phyloP scores from a whole-genome alignment of 108 stramenopile species.

The Cylindrotheca closterium region DNA sequence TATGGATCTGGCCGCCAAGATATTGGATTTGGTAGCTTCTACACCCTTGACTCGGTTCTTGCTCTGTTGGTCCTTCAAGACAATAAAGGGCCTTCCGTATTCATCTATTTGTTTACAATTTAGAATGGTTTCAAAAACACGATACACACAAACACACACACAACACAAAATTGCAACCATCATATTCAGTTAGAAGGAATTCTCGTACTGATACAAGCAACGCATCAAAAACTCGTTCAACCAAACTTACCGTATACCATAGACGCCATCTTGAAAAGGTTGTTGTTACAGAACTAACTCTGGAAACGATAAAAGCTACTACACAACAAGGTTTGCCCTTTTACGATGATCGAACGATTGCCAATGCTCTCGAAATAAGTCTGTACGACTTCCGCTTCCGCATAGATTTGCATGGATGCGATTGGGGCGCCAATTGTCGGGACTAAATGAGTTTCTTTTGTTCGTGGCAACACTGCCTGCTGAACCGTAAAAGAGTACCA shows the following conservation, averaged over 20 bases:
- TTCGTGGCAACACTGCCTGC: neutral
- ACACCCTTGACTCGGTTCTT: conserved; percentile 95
- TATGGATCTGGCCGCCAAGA: conserved; percentile 95
- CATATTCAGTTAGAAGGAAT: neutral
- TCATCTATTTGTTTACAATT: conserved; percentile 91
- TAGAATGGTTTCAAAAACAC: neutral
- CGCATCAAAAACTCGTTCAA: too few relatives aligned
- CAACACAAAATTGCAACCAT: neutral
- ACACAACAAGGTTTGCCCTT: too few relatives aligned
- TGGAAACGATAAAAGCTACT: neutral
- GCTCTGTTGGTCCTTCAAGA: conserved; percentile 98
- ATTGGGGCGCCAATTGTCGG: too few relatives aligned
- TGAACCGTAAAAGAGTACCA: neutral
- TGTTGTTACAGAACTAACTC: neutral
- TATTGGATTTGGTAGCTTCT: conserved; percentile 97
- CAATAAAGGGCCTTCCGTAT: conserved; percentile 99
- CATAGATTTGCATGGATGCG: too few relatives aligned
- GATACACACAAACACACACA: neutral
- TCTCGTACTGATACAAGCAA: too few relatives aligned
- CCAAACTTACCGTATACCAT: conserved; percentile 38
- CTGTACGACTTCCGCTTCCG: too few relatives aligned
- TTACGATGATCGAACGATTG: too few relatives aligned
- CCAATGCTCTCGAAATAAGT: too few relatives aligned
- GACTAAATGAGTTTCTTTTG: too few relatives aligned
- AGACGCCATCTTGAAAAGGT: conserved; percentile 14